phyloP scores from a whole-genome alignment of 2,329 filamentous ascomycete species.

The Beauveria medogensis region DNA sequence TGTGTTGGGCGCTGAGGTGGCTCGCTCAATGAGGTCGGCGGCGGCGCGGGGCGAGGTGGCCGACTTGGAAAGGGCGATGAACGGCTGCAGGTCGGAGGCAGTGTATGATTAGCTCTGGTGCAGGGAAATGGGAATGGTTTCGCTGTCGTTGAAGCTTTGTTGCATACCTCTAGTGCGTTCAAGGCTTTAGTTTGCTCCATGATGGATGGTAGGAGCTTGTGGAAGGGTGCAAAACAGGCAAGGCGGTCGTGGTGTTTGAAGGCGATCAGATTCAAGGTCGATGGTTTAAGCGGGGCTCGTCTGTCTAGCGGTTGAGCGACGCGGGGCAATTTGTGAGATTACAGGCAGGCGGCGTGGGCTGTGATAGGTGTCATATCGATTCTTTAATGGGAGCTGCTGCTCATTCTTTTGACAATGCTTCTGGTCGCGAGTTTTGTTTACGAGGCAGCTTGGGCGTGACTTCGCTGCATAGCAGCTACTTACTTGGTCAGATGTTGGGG shows the following conservation, averaged over 20 bases:
- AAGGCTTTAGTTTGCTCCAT: conserved; percentile 71
- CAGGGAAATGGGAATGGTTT: neutral
- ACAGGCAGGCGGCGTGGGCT: neutral
- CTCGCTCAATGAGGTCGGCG: conserved; percentile 77
- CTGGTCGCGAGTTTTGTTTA: too few species aligned
- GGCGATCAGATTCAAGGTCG: conserved; percentile 5
- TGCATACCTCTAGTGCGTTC: conserved; percentile 51
- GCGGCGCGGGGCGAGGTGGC: conserved; percentile 77
- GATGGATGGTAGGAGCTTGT: conserved; percentile 14
- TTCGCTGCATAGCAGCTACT: too few species aligned
- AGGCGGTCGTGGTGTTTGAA: conserved; percentile 7
- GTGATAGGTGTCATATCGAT: too few species aligned
- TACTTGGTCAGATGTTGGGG: too few species aligned
- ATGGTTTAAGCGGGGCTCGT: conserved; percentile 3
- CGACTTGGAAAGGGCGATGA: conserved; percentile 78
- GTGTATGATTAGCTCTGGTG: neutral
- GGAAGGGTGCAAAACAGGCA: conserved; percentile 8
- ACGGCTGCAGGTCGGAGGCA: conserved; percentile 57
- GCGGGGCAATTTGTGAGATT: conserved; percentile 2
- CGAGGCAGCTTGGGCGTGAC: too few species aligned
- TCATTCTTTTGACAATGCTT: too few species aligned
- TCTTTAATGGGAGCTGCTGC: too few species aligned
- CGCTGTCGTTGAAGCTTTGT: neutral
- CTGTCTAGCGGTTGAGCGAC: conserved; percentile 7
- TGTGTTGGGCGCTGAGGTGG: conserved; percentile 81